These are phyloP conservation scores for Mortierella claussenii DNA, from an alignment of 192 early-diverging fungal genomes.

Conservation along the genomic window DNA sequence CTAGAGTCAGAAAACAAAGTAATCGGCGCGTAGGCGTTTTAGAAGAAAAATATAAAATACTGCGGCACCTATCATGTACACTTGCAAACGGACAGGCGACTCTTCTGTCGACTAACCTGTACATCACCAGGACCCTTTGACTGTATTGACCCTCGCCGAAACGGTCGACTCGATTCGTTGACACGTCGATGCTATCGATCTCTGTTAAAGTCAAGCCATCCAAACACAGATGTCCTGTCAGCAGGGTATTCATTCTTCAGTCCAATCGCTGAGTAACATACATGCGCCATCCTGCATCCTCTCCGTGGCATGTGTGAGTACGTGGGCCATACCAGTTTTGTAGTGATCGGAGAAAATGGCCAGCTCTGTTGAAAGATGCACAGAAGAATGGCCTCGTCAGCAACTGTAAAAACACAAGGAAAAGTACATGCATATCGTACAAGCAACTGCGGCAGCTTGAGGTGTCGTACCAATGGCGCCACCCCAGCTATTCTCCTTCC, in stretches of 20 bases:
- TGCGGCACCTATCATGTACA: neutral
- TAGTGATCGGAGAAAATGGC: slow-evolving; percentile 78
- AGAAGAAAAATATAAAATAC: neutral
- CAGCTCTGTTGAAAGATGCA: slow-evolving; percentile 59
- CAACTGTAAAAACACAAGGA: no score
- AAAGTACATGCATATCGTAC: no score
- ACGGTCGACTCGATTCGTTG: slow-evolving; percentile 72
- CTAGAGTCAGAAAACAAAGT: slow-evolving; percentile 54
- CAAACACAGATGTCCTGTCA: no score
- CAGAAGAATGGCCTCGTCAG: neutral
- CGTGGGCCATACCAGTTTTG: slow-evolving; percentile 58
- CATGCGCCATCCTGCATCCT: no score
- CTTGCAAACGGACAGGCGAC: neutral
- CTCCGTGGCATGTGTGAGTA: no score
- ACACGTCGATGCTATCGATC: slow-evolving; percentile 82
- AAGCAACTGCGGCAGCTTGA: no score
- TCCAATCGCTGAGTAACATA: no score
- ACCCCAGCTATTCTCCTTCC: slow-evolving; percentile 74
- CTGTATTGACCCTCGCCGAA: slow-evolving; percentile 72
- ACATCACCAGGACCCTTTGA: slow-evolving; percentile 61
- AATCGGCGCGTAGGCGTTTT: no score
- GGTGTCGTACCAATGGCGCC: slow-evolving; percentile 76
- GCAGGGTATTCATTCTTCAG: no score
- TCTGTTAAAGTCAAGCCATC: slow-evolving; percentile 60
- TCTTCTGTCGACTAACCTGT: slow-evolving; percentile 44